These are phyloP conservation scores for Neurospora crassa DNA, from an alignment of 2,329 filamentous ascomycete genomes.

Conservation along the genomic window DNA sequence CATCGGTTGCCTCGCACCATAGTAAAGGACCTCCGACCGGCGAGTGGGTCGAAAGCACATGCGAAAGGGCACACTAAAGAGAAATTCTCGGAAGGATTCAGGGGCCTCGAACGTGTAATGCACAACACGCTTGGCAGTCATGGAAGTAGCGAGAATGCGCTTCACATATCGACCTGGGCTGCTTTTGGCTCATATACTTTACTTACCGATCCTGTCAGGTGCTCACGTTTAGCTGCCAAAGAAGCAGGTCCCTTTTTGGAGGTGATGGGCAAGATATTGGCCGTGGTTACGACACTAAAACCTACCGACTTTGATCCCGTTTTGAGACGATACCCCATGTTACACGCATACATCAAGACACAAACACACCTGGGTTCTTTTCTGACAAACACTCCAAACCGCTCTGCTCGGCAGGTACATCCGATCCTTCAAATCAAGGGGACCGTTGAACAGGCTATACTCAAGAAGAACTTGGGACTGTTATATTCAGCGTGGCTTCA, in stretches of 20 bases:
- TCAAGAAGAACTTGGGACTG: constrained; percentile 15
- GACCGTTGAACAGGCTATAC: constrained; percentile 19
- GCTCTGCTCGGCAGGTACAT: background rate
- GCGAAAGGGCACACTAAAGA: background rate
- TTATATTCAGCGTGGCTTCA: constrained; percentile 20
- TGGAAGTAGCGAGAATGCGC: constrained; percentile 1
- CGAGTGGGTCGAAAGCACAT: background rate
- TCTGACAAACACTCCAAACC: background rate
- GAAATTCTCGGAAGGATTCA: background rate
- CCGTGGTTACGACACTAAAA: background rate
- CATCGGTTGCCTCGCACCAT: constrained; percentile 14
- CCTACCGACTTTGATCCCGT: background rate
- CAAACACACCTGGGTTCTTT: background rate
- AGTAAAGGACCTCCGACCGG: background rate
- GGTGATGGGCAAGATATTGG: constrained; percentile 16
- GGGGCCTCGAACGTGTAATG: background rate
- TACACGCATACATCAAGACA: constrained; percentile 14
- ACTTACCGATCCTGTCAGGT: constrained; percentile 24
- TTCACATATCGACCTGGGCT: constrained; percentile 20
- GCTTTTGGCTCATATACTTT: constrained; percentile 30
- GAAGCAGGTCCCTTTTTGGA: constrained; percentile 19
- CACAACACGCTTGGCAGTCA: background rate
- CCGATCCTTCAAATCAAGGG: background rate
- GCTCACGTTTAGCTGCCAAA: constrained; percentile 8
- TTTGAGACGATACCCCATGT: constrained; percentile 1